Evolutionary conservation across 441 rosid genomes (phyloP).

Genomic region (Brassica balearica): DNA sequence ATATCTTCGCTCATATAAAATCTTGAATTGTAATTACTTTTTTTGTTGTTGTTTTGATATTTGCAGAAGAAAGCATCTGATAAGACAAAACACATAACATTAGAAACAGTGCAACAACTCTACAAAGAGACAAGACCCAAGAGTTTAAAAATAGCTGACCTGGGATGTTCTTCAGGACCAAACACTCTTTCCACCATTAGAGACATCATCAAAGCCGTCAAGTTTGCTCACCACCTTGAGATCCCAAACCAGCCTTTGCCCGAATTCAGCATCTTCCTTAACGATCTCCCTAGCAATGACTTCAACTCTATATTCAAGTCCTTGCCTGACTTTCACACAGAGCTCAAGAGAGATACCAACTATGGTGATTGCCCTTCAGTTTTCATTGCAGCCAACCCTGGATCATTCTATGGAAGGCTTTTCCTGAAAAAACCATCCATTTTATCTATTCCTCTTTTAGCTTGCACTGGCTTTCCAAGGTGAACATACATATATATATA

Average conservation of each 20-base stretch:
- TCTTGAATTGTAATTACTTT: not conserved
- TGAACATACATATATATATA: slow-evolving; percentile 13
- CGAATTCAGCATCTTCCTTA: slow-evolving; percentile 69
- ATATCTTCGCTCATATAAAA: not conserved
- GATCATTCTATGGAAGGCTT: slow-evolving; percentile 84
- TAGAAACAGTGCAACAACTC: slow-evolving; percentile 61
- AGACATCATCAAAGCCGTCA: slow-evolving; percentile 61
- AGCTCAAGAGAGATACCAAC: slow-evolving; percentile 50
- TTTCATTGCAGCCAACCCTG: slow-evolving; percentile 76
- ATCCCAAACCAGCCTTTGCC: slow-evolving; percentile 46
- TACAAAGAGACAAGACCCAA: slow-evolving; percentile 53
- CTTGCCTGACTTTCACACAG: slow-evolving; percentile 69
- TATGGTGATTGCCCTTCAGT: slow-evolving; percentile 47
- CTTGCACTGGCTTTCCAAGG: slow-evolving; percentile 95
- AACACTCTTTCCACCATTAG: slow-evolving; percentile 71
- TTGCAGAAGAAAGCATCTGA: slow-evolving; percentile 83
- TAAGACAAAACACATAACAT: slow-evolving; percentile 66
- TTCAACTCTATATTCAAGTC: slow-evolving; percentile 82
- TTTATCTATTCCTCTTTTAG: slow-evolving; percentile 74
- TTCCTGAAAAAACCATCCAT: slow-evolving; percentile 69
- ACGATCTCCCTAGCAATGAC: slow-evolving; percentile 90
- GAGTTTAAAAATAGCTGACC: slow-evolving; percentile 72
- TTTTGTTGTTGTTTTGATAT: not conserved
- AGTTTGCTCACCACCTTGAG: slow-evolving; percentile 33
- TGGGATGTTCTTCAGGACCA: slow-evolving; percentile 92